Conservation (phyloP, 1,284 basidiomycete genomes). For the Sporisorium reilianum region DNA sequence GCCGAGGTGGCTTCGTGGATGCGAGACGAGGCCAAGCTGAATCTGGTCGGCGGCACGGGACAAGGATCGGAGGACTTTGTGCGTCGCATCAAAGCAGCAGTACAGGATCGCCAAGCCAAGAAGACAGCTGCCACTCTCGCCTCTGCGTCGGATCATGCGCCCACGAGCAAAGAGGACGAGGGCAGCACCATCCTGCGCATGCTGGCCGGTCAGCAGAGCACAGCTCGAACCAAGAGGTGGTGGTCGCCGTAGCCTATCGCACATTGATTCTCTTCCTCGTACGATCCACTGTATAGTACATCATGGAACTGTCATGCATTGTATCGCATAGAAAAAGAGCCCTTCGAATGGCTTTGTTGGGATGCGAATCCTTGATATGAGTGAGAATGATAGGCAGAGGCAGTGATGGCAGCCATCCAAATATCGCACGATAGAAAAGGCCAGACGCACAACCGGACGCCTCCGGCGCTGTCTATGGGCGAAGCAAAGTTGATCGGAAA, state of each 20-base stretch:
- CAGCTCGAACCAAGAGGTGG: slow-evolving; percentile 35
- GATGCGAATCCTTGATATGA: not conserved
- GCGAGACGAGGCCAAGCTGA: slow-evolving; percentile 47
- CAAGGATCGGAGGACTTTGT: slow-evolving; percentile 24
- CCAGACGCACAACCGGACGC: slow-evolving; percentile 9
- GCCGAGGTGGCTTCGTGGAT: slow-evolving; percentile 51
- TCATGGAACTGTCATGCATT: not conserved
- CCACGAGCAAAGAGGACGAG: not conserved
- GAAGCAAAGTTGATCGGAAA: slow-evolving; percentile 28
- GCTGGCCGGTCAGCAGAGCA: slow-evolving; percentile 41
- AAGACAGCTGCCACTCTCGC: not conserved
- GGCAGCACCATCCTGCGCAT: slow-evolving; percentile 33
- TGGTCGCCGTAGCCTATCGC: slow-evolving; percentile 21
- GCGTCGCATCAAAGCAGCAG: slow-evolving; percentile 30
- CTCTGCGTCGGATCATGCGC: not conserved
- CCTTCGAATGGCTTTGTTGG: not conserved
- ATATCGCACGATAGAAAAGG: slow-evolving; percentile 31
- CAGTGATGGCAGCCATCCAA: not conserved
- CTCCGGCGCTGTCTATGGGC: slow-evolving; percentile 10
- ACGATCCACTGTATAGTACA: not conserved
- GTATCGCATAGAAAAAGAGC: not conserved
- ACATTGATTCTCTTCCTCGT: not conserved
- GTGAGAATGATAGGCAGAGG: no score
- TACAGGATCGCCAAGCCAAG: slow-evolving; percentile 9
- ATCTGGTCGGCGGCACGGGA: slow-evolving; percentile 8